Percentiles rank a stretch among this genome's conserved stretches.
Conservation (phyloP, 805 yeast species). For the Jamesozyma rosinii region DNA sequence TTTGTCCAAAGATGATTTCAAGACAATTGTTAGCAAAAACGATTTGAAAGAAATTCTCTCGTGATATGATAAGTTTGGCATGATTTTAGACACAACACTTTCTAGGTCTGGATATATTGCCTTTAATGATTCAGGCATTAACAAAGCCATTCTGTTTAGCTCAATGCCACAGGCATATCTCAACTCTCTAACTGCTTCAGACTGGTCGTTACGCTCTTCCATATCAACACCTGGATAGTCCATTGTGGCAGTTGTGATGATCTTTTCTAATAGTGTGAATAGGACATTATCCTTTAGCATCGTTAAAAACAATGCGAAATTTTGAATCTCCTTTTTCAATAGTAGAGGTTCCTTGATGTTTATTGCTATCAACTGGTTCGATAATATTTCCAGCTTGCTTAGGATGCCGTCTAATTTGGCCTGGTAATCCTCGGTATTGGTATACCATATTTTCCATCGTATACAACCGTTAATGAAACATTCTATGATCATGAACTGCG, state of each 20-base stretch:
- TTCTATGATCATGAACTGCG: conserved; percentile 81
- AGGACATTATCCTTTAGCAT: conserved; percentile 72
- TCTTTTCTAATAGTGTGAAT: conserved; percentile 75
- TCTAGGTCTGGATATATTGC: conserved; percentile 77
- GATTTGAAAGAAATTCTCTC: conserved; percentile 92
- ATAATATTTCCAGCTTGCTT: conserved; percentile 53
- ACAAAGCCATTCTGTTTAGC: conserved; percentile 81
- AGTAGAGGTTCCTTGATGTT: conserved; percentile 72
- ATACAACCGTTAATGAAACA: conserved; percentile 86
- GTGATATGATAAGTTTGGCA: conserved; percentile 72
- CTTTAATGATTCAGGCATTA: conserved; percentile 86
- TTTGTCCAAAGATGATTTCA: conserved; percentile 64
- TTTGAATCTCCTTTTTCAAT: conserved; percentile 78
- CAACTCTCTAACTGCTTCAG: conserved; percentile 75
- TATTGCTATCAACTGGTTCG: conserved; percentile 67
- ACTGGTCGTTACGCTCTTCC: conserved; percentile 53
- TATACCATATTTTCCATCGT: conserved; percentile 91
- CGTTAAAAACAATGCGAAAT: conserved; percentile 90
- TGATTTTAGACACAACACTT: conserved; percentile 61
- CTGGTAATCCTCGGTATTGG: conserved; percentile 31
- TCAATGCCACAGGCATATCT: conserved; percentile 92
- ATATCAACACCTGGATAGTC: conserved; percentile 54
- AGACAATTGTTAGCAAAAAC: conserved; percentile 82
- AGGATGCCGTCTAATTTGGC: conserved; percentile 45
- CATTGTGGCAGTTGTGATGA: conserved; percentile 75